A percentile compares a stretch with the other conserved stretches of the same genome.
Conservation (phyloP, 2,329 filamentous ascomycete genomes). For the Ceratocystis huliohia region DNA sequence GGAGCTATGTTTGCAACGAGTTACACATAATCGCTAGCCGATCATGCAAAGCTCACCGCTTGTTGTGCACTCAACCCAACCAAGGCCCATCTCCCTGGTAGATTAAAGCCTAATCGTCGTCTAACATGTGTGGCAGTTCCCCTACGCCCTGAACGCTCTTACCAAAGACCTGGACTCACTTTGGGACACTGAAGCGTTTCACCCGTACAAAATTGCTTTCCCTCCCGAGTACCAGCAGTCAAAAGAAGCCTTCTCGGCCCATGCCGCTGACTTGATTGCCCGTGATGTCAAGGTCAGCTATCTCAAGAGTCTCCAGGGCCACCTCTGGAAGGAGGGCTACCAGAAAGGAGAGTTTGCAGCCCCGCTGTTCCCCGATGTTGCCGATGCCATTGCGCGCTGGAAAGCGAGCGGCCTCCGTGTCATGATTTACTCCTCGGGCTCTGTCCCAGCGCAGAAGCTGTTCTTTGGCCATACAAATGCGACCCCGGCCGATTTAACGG, state of each 20-base stretch:
- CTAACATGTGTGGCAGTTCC: slow-evolving; percentile 46
- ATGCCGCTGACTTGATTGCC: slow-evolving; percentile 57
- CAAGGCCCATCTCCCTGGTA: neutral
- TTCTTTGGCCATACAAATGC: slow-evolving; percentile 57
- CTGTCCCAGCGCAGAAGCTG: slow-evolving; percentile 67
- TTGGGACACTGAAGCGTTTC: slow-evolving; percentile 55
- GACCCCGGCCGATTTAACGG: slow-evolving; percentile 45
- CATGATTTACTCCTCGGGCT: slow-evolving; percentile 73
- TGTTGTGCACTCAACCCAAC: neutral
- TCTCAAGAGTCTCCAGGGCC: slow-evolving; percentile 67
- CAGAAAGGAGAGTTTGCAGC: slow-evolving; percentile 54
- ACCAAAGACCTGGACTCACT: slow-evolving; percentile 49
- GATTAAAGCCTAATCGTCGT: neutral
- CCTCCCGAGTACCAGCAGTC: slow-evolving; percentile 49
- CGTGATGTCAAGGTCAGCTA: slow-evolving; percentile 64
- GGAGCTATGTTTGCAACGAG: neutral
- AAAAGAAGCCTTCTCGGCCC: slow-evolving; percentile 47
- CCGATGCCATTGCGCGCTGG: slow-evolving; percentile 50
- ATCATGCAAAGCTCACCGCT: neutral
- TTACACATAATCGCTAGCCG: neutral
- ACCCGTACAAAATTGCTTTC: slow-evolving; percentile 57
- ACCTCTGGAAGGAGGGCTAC: slow-evolving; percentile 67
- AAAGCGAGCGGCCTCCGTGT: slow-evolving; percentile 42
- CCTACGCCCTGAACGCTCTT: slow-evolving; percentile 58
- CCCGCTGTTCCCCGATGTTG: slow-evolving; percentile 62